phyloP scores from a whole-genome alignment of 2,329 filamentous ascomycete genomes.

The Hymenoscyphus salicellus region DNA sequence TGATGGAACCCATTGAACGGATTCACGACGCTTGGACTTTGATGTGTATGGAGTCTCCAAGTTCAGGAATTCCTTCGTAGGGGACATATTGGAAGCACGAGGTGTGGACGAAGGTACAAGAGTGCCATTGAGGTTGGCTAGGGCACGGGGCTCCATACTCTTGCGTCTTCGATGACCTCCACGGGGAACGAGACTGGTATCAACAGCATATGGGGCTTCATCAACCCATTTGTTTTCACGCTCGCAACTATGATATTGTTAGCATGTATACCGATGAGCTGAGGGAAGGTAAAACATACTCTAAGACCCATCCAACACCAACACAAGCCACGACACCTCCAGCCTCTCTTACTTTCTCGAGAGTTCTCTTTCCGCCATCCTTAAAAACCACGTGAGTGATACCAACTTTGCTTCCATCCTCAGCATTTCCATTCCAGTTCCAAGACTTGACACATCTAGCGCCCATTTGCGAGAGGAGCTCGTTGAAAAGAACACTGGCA shows the following conservation, averaged over 20 bases:
- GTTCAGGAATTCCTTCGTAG: slow-evolving; percentile 33
- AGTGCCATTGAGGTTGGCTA: slow-evolving; percentile 67
- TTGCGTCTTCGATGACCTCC: slow-evolving; percentile 71
- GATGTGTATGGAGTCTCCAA: slow-evolving; percentile 32
- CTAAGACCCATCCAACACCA: slow-evolving; percentile 82
- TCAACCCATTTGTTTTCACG: slow-evolving; percentile 74
- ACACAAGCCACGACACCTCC: slow-evolving; percentile 79
- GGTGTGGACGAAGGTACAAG: slow-evolving; percentile 44
- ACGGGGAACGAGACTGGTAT: slow-evolving; percentile 64
- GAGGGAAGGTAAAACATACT: slow-evolving; percentile 57
- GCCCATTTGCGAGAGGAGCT: slow-evolving; percentile 76
- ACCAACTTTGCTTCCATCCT: slow-evolving; percentile 53
- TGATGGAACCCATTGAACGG: slow-evolving; percentile 34
- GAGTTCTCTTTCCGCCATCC: slow-evolving; percentile 74
- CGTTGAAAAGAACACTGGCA: slow-evolving; percentile 76
- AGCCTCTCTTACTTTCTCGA: slow-evolving; percentile 74
- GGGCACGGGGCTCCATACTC: slow-evolving; percentile 73
- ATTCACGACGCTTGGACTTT: slow-evolving; percentile 33
- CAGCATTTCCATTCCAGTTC: slow-evolving; percentile 58
- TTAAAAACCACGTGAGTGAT: slow-evolving; percentile 91
- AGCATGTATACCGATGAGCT: slow-evolving; percentile 24
- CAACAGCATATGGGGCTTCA: slow-evolving; percentile 66
- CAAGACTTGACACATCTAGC: slow-evolving; percentile 74
- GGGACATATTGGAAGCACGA: slow-evolving; percentile 29
- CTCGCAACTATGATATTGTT: slow-evolving; percentile 58